Base-by-base conservation (phyloP, 306 rosid species). In the Pueraria montana region DNA sequence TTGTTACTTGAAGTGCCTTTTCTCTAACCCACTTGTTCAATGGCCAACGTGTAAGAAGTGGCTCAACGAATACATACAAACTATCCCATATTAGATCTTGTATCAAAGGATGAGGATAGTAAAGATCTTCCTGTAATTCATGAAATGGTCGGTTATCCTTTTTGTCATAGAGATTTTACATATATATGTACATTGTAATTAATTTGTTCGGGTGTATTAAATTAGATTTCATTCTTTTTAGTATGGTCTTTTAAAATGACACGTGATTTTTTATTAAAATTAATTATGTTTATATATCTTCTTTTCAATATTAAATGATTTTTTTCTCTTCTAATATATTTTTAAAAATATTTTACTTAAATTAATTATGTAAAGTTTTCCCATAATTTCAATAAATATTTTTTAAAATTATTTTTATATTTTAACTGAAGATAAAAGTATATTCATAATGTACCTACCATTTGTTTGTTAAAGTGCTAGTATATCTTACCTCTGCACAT, bases 21-120 rank as follows among this genome's bases (percentile, higher is more conserved):
- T 91, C 76, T 55, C 95, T 81, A 0, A 92, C 43, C 30, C 88
- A 1, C 45, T 87, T 93, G 40, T 91, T 91, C 0, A 86, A 75
- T 0, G 95, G 97, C 91, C 97, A 89, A 3, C 84, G 90, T 5
- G 86, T 86, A 9, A 93, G 90, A 75, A 93, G 69, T 32, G 94
- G 97, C 70, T 93, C 95, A 0, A 63, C 32, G 13, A 83, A 77
- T 11, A 81, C 75, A 80, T 89, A 86, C 17, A 89, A 67, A 46
- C 89, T 71, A 62, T 93, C 97, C 95, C 95, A 93, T 5, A 91
- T 38, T 1, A 91, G 11, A 80, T 91, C 87, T 70, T 91, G 97
- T 26, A 91, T 64, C 69, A 52, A 83, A 10, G 77, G 92, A 71
- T 89, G 92, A 0, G 88, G 91, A 45, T 84, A 87, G 74, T 89